Conservation (phyloP, 805 yeast genomes). For the Huiozyma naganishii region DNA sequence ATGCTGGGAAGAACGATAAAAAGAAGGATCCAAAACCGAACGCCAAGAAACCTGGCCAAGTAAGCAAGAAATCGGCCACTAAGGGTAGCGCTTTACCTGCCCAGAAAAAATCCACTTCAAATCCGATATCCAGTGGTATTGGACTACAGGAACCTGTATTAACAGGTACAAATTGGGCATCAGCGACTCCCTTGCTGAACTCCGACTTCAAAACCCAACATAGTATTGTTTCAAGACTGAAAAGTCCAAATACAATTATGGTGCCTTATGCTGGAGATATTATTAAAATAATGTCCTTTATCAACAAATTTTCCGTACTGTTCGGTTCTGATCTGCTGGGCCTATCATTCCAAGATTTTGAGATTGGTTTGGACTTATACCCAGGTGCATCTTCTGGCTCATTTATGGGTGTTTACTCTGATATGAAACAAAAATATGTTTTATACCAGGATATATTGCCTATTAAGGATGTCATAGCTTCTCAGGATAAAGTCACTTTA, state of each 20-base stretch:
- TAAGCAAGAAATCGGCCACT: not conserved
- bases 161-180: slow-evolving; percentile 17
- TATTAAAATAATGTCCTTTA: slow-evolving; percentile 14
- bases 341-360: slow-evolving; percentile 18
- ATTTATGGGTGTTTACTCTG: slow-evolving; percentile 8
- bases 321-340: slow-evolving; percentile 14
- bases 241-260: slow-evolving; percentile 13
- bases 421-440: slow-evolving; percentile 2
- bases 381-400: slow-evolving; percentile 11
- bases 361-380: slow-evolving; percentile 18
- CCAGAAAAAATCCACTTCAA: not conserved
- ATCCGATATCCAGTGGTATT: slow-evolving; percentile 1
- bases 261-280: slow-evolving; percentile 16
- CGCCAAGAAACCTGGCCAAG: not conserved
- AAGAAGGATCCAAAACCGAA: slow-evolving; percentile 7
- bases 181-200: slow-evolving; percentile 16
- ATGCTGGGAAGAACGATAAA: slow-evolving; percentile 1
- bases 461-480: slow-evolving; percentile 12
- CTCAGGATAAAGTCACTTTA: slow-evolving; percentile 19
- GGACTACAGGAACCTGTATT: slow-evolving; percentile 16
- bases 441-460: slow-evolving; percentile 17
- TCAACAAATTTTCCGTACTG: slow-evolving; percentile 13
- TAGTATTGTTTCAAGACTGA: slow-evolving; percentile 13
- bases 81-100: not conserved
- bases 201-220: slow-evolving; percentile 13